Evolutionary conservation across 768 basidiomycete genomes (phyloP), one percentile per base, ranked within the genome.

Genomic region (Leccinum broughii): DNA sequence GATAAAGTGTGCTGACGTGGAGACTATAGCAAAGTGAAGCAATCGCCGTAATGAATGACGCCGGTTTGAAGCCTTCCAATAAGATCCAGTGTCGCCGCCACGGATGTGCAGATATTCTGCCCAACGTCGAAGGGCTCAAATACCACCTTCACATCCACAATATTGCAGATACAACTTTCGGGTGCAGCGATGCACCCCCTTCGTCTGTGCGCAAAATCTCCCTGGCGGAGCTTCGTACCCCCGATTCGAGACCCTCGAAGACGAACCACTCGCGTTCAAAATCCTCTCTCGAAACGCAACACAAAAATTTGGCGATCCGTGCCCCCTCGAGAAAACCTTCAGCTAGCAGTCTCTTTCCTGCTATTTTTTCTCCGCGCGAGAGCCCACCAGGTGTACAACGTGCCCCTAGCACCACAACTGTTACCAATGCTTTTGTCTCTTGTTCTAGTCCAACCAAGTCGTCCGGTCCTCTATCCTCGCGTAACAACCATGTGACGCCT

Each of bases 131-230:
- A 62, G 78, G 80, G 20, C 75, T 85, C 53, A 78, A 78, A 64
- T 82, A 76, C 65, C 84, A 85, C 64, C 69, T 85, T 22, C 83
- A 85, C 63, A 81, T 85, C 52, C 85, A 85, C 68, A 80, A 83
- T 62, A 78, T 85, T 34, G 74, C 77, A 34, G 80, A 82, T 56
- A 28, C 11, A 7, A 41, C 51, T 34, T 5, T 39, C 15, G 22
- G 14, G 55, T 17, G 34, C 32, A n/a, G 20, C 13, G 28, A 51
- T 54, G 1, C n/a, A 28, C 10, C 34, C 4, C 7, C 46, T 49
- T 53, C 49, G n/a, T 1, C 35, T 54, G 24, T 52, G 2, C 37
- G 24, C 34, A 55, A 55, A 37, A 37, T 46, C 30, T 58, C 53
- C 9, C 24, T 61, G 32, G 48, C 37, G 6, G 58, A 59, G 13